These are phyloP conservation scores for Lindgomyces ingoldianus DNA, from an alignment of 495 filamentous ascomycete species.

Conservation along the genomic window DNA sequence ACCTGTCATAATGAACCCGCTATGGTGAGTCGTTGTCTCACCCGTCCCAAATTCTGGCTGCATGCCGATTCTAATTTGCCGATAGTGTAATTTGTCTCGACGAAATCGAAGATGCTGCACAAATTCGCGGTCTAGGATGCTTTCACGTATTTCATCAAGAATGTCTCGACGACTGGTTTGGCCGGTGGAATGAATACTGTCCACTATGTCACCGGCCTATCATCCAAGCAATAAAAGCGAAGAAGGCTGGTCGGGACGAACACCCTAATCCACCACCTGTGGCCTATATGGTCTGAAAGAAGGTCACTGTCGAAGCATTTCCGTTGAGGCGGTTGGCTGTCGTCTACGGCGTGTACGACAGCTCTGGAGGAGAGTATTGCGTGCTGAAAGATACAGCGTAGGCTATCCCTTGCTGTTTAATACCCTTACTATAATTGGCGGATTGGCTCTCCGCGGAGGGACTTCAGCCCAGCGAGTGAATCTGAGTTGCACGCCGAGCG, in stretches of 20 bases:
- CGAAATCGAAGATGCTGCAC: slow-evolving; percentile 27
- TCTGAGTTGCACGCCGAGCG: neutral
- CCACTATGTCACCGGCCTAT: slow-evolving; percentile 39
- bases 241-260: neutral
- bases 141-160: slow-evolving; percentile 37
- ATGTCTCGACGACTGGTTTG: slow-evolving; percentile 38
- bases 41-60: too few relatives aligned
- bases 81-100: slow-evolving; percentile 37
- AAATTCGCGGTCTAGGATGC: slow-evolving; percentile 36
- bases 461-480: neutral
- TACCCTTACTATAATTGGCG: neutral
- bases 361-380: neutral
- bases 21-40: slow-evolving; percentile 27
- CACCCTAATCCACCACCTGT: neutral
- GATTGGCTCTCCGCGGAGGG: neutral
- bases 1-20: slow-evolving; percentile 1
- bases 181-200: slow-evolving; percentile 35
- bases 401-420: neutral
- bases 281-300: slow-evolving; percentile 24
- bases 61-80: neutral
- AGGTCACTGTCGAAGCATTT: neutral
- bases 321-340: neutral
- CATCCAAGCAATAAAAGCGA: slow-evolving; percentile 12
- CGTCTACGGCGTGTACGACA: neutral
- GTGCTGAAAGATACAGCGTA: neutral